Conservation (phyloP, 768 basidiomycete genomes). For the Russula abietina region DNA sequence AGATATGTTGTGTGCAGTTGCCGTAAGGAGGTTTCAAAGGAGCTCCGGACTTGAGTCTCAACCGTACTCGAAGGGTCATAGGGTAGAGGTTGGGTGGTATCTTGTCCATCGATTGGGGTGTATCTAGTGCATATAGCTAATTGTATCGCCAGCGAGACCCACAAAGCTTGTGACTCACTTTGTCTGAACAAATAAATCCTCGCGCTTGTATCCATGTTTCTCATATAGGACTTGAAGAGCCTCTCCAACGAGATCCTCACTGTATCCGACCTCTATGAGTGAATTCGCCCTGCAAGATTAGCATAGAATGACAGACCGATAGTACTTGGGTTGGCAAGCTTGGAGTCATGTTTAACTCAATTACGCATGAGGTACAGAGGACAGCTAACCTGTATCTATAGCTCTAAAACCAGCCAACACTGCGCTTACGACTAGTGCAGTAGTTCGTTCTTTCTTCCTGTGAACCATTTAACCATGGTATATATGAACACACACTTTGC, state of each 20-base stretch:
- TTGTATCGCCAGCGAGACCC: not conserved
- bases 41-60: constrained; percentile 53
- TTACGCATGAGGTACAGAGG: not conserved
- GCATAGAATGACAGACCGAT: constrained; percentile 39
- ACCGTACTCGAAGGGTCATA: constrained; percentile 55
- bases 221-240: constrained; percentile 54
- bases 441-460: constrained; percentile 76
- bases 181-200: constrained; percentile 73
- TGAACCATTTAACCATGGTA: not conserved
- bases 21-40: constrained; percentile 55
- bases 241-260: constrained; percentile 68
- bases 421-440: constrained; percentile 61
- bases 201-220: constrained; percentile 55
- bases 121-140: constrained; percentile 41
- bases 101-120: constrained; percentile 71
- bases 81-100: constrained; percentile 60
- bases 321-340: constrained; percentile 72
- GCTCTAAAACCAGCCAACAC: constrained; percentile 73
- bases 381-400: constrained; percentile 67
- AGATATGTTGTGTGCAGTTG: constrained; percentile 70
- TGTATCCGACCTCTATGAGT: not conserved
- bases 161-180: constrained; percentile 42
- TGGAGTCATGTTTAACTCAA: constrained; percentile 1
- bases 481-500: not conserved
- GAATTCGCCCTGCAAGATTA: not conserved